phyloP scores from a whole-genome alignment of 495 filamentous ascomycete genomes.

The Astrothelium subdiscretum region DNA sequence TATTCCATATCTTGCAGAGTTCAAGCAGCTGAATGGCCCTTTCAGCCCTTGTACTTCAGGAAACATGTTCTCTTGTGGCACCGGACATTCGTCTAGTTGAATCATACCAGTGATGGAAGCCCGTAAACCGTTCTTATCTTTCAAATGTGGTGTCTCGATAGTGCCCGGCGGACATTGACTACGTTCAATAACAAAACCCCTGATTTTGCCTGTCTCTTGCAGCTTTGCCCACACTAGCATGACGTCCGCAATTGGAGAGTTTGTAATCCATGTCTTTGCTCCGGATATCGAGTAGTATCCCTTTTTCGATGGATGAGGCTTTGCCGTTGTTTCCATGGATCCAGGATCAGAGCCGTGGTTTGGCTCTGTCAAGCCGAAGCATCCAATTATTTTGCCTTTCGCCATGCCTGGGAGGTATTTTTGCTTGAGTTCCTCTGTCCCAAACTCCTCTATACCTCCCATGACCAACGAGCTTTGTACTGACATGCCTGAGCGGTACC shows the following conservation, averaged over 20 bases:
- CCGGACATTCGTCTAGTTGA: constrained; percentile 79
- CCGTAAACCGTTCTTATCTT: constrained; percentile 88
- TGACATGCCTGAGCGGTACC: constrained; percentile 91
- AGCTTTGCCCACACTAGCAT: constrained; percentile 92
- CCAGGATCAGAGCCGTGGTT: constrained; percentile 97
- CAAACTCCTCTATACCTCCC: constrained; percentile 94
- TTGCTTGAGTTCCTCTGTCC: constrained; percentile 80
- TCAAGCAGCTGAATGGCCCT: constrained; percentile 89
- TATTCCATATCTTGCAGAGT: constrained; percentile 86
- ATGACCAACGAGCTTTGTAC: constrained; percentile 92
- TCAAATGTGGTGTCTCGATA: constrained; percentile 81
- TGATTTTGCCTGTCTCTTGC: constrained; percentile 80
- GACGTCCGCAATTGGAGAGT: constrained; percentile 87
- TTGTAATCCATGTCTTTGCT: constrained; percentile 97
- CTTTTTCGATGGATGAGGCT: constrained; percentile 76
- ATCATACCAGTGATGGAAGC: constrained; percentile 98
- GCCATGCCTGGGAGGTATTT: constrained; percentile 74
- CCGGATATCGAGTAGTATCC: constrained; percentile 73
- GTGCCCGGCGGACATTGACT: constrained; percentile 72
- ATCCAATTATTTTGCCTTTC: constrained; percentile 75
- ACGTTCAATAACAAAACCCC: constrained; percentile 84
- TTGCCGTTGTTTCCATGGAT: constrained; percentile 84
- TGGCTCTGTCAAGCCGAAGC: constrained; percentile 92
- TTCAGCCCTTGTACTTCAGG: constrained; percentile 76
- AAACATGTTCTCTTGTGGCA: constrained; percentile 88